Evolutionary conservation across 1,284 basidiomycete genomes (phyloP).

Genomic region (Filobasidium uniguttulatum): DNA sequence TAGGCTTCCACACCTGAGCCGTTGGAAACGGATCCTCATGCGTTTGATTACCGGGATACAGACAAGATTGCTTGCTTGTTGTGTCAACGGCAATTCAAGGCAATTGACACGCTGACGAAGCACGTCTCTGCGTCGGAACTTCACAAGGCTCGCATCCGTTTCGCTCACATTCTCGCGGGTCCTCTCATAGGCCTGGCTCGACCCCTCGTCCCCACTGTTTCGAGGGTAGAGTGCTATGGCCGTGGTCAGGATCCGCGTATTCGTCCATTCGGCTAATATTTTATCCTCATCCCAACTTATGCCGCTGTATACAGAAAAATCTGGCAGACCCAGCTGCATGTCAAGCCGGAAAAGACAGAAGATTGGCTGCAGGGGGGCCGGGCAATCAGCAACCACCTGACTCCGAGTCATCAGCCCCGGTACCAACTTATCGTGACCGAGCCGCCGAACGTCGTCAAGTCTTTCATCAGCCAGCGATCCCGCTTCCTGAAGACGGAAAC

Average conservation of each 20-base stretch:
- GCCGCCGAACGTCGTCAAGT: slow-evolving; percentile 74
- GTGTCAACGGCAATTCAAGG: slow-evolving; percentile 82
- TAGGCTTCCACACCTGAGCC: slow-evolving; percentile 22
- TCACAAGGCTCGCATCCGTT: slow-evolving; percentile 57
- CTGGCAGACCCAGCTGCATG: slow-evolving; percentile 54
- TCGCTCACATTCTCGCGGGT: slow-evolving; percentile 4
- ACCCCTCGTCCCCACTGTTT: slow-evolving; percentile 1
- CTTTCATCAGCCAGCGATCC: slow-evolving; percentile 77
- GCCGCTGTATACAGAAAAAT: slow-evolving; percentile 52
- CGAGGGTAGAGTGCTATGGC: background rate
- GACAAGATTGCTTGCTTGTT: slow-evolving; percentile 64
- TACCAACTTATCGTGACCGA: slow-evolving; percentile 74
- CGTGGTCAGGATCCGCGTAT: too few relatives aligned
- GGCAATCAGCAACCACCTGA: slow-evolving; percentile 2
- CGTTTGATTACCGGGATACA: slow-evolving; percentile 63
- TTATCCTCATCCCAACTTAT: background rate
- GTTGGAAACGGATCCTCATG: slow-evolving; percentile 34
- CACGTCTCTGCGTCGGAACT: slow-evolving; percentile 82
- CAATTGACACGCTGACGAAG: slow-evolving; percentile 61
- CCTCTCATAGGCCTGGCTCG: too few relatives aligned
- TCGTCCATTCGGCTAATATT: slow-evolving; percentile 6
- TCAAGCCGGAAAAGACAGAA: slow-evolving; percentile 60
- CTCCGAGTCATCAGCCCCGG: slow-evolving; percentile 15
- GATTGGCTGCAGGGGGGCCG: slow-evolving; percentile 39
- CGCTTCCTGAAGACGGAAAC: slow-evolving; percentile 44